Conservation (phyloP, 1,284 basidiomycete genomes). For the Moniliella sp. region DNA sequence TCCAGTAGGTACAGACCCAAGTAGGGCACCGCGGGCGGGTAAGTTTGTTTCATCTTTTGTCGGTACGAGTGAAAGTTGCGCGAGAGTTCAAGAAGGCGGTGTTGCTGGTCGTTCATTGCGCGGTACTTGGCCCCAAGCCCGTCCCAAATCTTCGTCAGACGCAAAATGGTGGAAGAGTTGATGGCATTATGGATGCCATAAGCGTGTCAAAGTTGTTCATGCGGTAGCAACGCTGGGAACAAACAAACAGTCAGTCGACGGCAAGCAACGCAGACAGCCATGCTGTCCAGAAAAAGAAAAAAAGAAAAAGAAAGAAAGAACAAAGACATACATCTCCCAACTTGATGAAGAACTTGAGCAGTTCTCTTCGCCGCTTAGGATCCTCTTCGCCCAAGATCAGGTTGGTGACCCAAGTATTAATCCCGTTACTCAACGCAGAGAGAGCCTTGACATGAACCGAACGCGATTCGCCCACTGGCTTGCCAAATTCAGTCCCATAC, state of each 20-base stretch:
- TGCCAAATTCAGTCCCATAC: constrained; percentile 11
- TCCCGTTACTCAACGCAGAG: constrained; percentile 35
- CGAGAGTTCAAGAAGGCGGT: constrained; percentile 65
- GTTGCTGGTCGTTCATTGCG: constrained; percentile 53
- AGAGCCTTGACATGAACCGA: constrained; percentile 32
- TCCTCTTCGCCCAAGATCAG: constrained; percentile 36
- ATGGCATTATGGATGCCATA: constrained; percentile 36
- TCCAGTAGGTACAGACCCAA: constrained; percentile 65
- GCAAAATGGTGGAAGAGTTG: constrained; percentile 33
- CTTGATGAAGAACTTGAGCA: constrained; percentile 37
- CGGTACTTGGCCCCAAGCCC: constrained; percentile 66
- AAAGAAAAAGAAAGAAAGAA: neutral
- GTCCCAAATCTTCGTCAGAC: constrained; percentile 39
- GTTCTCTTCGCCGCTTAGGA: constrained; percentile 28
- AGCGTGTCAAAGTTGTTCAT: constrained; percentile 37
- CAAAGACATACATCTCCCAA: constrained; percentile 29
- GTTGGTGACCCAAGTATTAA: constrained; percentile 38
- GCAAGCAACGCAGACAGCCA: neutral
- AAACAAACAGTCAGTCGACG: too few relatives aligned
- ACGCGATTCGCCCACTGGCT: constrained; percentile 2
- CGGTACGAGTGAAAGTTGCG: constrained; percentile 85
- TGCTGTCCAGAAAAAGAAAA: neutral
- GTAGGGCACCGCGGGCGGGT: constrained; percentile 26
- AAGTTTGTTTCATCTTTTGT: constrained; percentile 40
- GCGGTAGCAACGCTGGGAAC: constrained; percentile 26